phyloP scores from a whole-genome alignment of 768 basidiomycete genomes.

The Mrakia blollopis region DNA sequence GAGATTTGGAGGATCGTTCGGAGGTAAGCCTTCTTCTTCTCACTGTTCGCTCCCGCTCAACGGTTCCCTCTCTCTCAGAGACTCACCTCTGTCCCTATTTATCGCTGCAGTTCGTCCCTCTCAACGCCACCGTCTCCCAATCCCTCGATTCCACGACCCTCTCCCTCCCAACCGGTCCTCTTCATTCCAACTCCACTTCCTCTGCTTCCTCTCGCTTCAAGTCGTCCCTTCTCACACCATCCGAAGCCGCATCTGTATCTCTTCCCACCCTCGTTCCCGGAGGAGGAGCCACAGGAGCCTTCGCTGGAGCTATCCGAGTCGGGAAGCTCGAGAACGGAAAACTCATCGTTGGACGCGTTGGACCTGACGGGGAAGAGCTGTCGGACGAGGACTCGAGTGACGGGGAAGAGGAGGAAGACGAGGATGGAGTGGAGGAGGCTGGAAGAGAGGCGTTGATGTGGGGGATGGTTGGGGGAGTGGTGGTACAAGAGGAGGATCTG shows the following conservation, averaged over 20 bases:
- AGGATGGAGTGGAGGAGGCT: slow-evolving; percentile 13
- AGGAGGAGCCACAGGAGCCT: slow-evolving; percentile 20
- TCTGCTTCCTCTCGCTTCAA: slow-evolving; percentile 6
- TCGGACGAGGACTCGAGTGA: slow-evolving; percentile 20
- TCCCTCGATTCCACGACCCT: slow-evolving; percentile 22
- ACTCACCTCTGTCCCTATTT: background rate
- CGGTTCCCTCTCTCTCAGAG: background rate
- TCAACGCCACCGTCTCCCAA: slow-evolving; percentile 22
- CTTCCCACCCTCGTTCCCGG: slow-evolving; percentile 31
- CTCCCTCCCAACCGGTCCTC: background rate
- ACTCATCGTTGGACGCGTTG: slow-evolving; percentile 25
- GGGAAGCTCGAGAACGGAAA: slow-evolving; percentile 33
- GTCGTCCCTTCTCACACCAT: slow-evolving; percentile 18
- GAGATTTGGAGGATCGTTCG: slow-evolving; percentile 6
- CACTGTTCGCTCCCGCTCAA: background rate
- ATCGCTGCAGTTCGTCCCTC: slow-evolving; percentile 22
- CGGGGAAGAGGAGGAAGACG: slow-evolving; percentile 20
- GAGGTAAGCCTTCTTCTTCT: slow-evolving; percentile 15
- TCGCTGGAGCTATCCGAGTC: slow-evolving; percentile 27
- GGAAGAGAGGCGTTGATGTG: slow-evolving; percentile 33
- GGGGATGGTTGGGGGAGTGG: slow-evolving; percentile 33
- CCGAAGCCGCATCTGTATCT: slow-evolving; percentile 17
- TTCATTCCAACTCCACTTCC: background rate
- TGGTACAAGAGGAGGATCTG: slow-evolving; percentile 28
- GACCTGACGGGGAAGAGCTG: slow-evolving; percentile 17